Conservation (phyloP, 1,139 yeast species). For the Scheffersomyces titani region DNA sequence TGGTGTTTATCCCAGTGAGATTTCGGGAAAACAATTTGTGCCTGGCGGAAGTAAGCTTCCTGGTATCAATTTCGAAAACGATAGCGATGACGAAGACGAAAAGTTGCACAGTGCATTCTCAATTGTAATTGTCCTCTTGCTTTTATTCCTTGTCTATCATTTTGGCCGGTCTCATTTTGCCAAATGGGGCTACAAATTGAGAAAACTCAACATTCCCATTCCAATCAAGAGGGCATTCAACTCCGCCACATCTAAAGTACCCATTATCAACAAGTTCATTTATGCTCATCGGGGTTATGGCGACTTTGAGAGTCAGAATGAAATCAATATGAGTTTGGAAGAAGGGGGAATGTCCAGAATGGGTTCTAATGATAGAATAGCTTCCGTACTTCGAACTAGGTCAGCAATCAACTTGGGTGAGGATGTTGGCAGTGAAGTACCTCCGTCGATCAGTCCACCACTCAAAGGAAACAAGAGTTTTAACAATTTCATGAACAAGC, state of each 20-base stretch:
- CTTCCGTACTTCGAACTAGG: constrained; percentile 34
- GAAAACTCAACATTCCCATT: constrained; percentile 17
- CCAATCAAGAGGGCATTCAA: constrained; percentile 14
- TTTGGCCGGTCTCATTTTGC: constrained; percentile 17
- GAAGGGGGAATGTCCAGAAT: constrained; percentile 28
- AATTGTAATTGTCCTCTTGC: constrained; percentile 20
- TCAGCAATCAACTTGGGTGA: constrained; percentile 39
- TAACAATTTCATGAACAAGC: constrained; percentile 36
- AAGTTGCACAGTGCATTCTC: constrained; percentile 10
- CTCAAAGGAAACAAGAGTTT: constrained; percentile 12
- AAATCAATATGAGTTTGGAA: constrained; percentile 29
- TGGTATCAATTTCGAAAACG: constrained; percentile 17
- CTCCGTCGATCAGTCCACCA: background rate
- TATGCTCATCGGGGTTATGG: constrained; percentile 13
- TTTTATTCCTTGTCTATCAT: constrained; percentile 19
- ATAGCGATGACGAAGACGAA: constrained; percentile 23
- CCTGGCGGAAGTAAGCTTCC: constrained; percentile 27
- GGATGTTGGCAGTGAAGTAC: constrained; percentile 6
- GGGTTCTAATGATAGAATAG: constrained; percentile 10
- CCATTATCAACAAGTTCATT: constrained; percentile 14
- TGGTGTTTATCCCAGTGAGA: constrained; percentile 58
- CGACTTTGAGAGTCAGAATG: constrained; percentile 14
- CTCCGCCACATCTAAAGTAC: constrained; percentile 17
- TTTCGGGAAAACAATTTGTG: constrained; percentile 43
- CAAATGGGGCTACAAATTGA: constrained; percentile 13